phyloP scores from a whole-genome alignment of 164 flowering plant species.

The Houttuynia cordata region DNA sequence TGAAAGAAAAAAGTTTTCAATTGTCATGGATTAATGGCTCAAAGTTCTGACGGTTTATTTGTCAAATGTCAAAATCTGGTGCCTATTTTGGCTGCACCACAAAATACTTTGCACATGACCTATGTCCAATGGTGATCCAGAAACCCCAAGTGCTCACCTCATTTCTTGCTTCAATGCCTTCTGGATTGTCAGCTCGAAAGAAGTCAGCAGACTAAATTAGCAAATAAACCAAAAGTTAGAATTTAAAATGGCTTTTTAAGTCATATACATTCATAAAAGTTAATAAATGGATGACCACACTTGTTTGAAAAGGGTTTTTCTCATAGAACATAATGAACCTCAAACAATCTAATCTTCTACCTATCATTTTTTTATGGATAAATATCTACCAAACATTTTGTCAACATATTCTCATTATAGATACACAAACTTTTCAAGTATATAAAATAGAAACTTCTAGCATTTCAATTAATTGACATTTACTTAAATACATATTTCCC shows the following conservation, averaged over 20 bases:
- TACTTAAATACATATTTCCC: too few relatives aligned
- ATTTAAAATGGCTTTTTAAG: background rate
- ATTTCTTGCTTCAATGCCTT: constrained; percentile 95
- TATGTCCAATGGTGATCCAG: background rate
- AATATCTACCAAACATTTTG: too few relatives aligned
- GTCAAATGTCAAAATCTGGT: background rate
- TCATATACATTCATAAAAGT: background rate
- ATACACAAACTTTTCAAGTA: background rate
- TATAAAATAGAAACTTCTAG: background rate
- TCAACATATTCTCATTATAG: too few relatives aligned
- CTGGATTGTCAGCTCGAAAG: constrained; percentile 91
- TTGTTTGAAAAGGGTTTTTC: too few relatives aligned
- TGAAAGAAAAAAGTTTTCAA: background rate
- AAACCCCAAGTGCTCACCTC: constrained; percentile 44
- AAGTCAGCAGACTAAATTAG: constrained; percentile 88
- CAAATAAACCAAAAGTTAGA: background rate
- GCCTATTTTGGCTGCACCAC: background rate
- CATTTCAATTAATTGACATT: background rate
- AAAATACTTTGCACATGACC: background rate
- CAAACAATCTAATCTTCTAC: too few relatives aligned
- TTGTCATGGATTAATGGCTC: too few relatives aligned
- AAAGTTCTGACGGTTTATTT: background rate
- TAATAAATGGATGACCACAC: too few relatives aligned
- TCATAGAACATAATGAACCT: too few relatives aligned
- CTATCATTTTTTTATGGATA: too few relatives aligned